Evolutionary conservation across 768 basidiomycete genomes (phyloP).

Genomic region (Boletus reticuloceps): DNA sequence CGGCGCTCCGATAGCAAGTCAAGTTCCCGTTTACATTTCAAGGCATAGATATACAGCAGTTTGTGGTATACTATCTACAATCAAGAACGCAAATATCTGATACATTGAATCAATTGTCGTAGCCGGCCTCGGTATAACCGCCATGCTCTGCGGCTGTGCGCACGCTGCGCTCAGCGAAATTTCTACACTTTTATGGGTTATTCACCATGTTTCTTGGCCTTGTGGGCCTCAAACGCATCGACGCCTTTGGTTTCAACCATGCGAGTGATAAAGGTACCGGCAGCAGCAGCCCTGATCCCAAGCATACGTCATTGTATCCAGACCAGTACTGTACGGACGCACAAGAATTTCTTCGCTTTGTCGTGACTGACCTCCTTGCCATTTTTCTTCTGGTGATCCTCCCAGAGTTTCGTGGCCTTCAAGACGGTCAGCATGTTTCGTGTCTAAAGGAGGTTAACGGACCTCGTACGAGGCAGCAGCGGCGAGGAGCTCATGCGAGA

Average conservation of each 20-base stretch:
- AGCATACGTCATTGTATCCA: not conserved
- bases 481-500: constrained; percentile 67
- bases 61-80: not conserved
- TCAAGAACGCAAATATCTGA: no score
- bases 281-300: constrained; percentile 47
- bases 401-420: constrained; percentile 63
- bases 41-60: constrained; percentile 5
- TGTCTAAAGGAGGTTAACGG: not conserved
- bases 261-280: constrained; percentile 52
- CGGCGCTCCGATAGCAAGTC: not conserved
- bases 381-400: constrained; percentile 47
- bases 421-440: not conserved
- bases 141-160: not conserved
- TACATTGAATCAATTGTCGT: not conserved
- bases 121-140: not conserved
- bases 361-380: constrained; percentile 51
- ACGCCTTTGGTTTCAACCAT: constrained; percentile 59
- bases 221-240: constrained; percentile 43
- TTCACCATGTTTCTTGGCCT: constrained; percentile 40
- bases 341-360: constrained; percentile 48
- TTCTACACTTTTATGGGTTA: not conserved
- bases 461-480: constrained; percentile 68
- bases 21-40: no score
- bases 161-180: not conserved
- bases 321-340: constrained; percentile 34